These are phyloP conservation scores for Tripidium arundinaceum DNA, from an alignment of 202 grass and related monocot species.

Conservation along the genomic window DNA sequence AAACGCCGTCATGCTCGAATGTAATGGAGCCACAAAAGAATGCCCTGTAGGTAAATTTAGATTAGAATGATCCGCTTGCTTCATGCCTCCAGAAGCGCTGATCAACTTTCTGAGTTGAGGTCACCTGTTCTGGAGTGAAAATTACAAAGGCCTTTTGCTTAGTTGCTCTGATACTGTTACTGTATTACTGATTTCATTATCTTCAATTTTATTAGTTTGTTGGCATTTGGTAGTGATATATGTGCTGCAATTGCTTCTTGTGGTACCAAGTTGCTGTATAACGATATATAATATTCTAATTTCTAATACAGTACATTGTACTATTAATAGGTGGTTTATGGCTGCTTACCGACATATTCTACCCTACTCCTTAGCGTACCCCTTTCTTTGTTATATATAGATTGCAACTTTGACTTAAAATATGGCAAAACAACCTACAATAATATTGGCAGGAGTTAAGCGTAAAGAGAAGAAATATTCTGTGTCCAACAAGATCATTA, in stretches of 20 bases:
- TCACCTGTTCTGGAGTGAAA: not conserved
- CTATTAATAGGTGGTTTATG: too few species aligned
- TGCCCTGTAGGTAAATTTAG: not conserved
- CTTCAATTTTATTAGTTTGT: not conserved
- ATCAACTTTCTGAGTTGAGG: not conserved
- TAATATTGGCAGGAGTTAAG: constrained; percentile 24
- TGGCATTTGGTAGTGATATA: not conserved
- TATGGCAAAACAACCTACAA: constrained; percentile 95
- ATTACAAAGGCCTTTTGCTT: not conserved
- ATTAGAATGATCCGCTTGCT: not conserved
- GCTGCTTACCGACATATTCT: not conserved
- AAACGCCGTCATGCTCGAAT: not conserved
- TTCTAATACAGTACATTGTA: too few species aligned
- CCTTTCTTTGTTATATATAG: constrained; percentile 94
- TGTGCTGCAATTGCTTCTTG: not conserved
- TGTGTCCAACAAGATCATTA: not conserved
- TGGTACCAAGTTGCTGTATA: not conserved
- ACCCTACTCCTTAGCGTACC: not conserved
- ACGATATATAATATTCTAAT: too few species aligned
- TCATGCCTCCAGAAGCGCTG: not conserved
- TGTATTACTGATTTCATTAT: not conserved
- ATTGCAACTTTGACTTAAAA: constrained; percentile 91
- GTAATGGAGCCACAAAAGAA: not conserved
- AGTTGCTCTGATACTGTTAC: not conserved
- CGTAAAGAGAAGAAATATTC: constrained; percentile 15